A percentile compares a stretch with the other conserved stretches of the same genome.
phyloP scores from a whole-genome alignment of 192 early-diverging fungal genomes.

The Coemansia sp. region DNA sequence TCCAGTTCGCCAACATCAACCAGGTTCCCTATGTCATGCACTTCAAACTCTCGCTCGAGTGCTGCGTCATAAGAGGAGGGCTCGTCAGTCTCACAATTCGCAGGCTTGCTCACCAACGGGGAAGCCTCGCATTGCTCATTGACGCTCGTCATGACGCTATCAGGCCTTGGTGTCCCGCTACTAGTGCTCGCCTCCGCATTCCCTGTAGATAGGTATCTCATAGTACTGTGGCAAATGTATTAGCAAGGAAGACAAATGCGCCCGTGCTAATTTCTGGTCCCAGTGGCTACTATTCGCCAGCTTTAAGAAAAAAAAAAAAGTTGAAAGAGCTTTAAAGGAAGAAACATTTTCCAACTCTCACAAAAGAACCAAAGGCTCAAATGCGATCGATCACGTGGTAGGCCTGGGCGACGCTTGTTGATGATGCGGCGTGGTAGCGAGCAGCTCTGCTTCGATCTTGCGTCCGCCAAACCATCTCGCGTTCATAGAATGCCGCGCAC shows the following conservation, averaged over 20 bases:
- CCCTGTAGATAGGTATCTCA: too few relatives aligned
- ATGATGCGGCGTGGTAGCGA: background rate
- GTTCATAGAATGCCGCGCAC: slow-evolving; percentile 71
- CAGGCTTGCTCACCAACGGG: slow-evolving; percentile 11
- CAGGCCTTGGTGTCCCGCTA: background rate
- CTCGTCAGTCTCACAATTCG: background rate
- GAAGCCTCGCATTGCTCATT: slow-evolving; percentile 7
- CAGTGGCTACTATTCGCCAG: background rate
- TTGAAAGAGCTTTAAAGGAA: background rate
- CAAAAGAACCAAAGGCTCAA: background rate
- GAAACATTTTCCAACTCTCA: background rate
- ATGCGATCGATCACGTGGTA: background rate
- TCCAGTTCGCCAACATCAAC: slow-evolving; percentile 57
- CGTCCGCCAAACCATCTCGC: slow-evolving; percentile 90
- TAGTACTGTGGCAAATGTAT: background rate
- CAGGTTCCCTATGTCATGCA: slow-evolving; percentile 37
- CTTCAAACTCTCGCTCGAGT: slow-evolving; percentile 41
- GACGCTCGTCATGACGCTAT: background rate
- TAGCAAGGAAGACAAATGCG: background rate
- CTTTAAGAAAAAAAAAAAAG: slow-evolving; percentile 2
- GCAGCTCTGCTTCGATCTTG: slow-evolving; percentile 40
- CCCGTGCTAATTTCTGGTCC: too few relatives aligned
- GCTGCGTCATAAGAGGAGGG: slow-evolving; percentile 14
- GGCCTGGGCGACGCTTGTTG: background rate
- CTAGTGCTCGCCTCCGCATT: background rate